Percentiles rank a stretch among this genome's conserved stretches.
Evolutionary conservation across 352 stramenopile species (phyloP).

Genomic region (Halophytophthora polymorphica): DNA sequence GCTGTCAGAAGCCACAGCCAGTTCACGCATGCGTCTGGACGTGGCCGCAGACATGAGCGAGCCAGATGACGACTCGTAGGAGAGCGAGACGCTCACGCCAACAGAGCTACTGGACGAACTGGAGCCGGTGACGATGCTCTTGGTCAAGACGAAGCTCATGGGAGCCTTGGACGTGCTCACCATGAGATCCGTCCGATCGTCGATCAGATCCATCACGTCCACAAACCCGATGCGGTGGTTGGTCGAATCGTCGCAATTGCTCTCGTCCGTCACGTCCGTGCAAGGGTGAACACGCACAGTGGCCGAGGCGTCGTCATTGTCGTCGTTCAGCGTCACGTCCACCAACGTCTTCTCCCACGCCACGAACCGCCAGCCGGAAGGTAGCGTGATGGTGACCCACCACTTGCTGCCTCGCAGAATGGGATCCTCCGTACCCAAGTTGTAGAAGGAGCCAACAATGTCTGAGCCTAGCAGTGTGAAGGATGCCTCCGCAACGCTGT

Average conservation of each 20-base stretch:
- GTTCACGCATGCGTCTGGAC: conserved; percentile 38
- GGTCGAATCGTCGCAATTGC: conserved; percentile 38
- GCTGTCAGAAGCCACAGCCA: conserved; percentile 32
- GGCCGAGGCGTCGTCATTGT: conserved; percentile 14
- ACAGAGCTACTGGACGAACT: conserved; percentile 26
- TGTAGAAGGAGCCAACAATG: conserved; percentile 69
- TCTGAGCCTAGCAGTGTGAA: conserved; percentile 75
- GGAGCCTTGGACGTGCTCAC: conserved; percentile 38
- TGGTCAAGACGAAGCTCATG: conserved; percentile 51
- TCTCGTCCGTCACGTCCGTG: conserved; percentile 36
- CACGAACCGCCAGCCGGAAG: conserved; percentile 65
- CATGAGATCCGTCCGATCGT: conserved; percentile 51
- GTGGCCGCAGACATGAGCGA: conserved; percentile 30
- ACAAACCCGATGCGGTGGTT: conserved; percentile 59
- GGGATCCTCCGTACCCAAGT: conserved; percentile 54
- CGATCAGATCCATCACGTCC: conserved; percentile 56
- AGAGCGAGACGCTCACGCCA: conserved; percentile 45
- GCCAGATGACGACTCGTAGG: conserved; percentile 50
- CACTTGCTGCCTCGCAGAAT: conserved; percentile 45
- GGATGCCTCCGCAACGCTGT: conserved; percentile 57
- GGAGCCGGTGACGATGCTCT: conserved; percentile 61
- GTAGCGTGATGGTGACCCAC: conserved; percentile 73
- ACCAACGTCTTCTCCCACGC: conserved; percentile 55
- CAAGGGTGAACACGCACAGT: conserved; percentile 44
- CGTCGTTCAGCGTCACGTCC: conserved; percentile 39